Base-by-base conservation (phyloP, 2,329 filamentous ascomycete genomes). In the Sporothrix luriei region DNA sequence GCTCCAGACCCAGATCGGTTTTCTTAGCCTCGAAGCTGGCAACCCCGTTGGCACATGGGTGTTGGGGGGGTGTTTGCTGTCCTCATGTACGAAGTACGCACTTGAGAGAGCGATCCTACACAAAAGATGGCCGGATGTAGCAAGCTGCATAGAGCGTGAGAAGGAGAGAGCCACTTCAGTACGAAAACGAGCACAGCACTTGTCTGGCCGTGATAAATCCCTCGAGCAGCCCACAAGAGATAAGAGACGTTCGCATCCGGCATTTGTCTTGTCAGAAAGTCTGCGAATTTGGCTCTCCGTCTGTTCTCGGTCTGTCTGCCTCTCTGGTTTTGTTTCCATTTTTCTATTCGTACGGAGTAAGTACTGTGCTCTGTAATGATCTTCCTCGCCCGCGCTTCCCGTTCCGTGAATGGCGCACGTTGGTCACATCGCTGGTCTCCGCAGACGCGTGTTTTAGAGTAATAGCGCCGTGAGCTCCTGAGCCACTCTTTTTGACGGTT, bases 91-190 rank as follows among this genome's bases (percentile, higher is more conserved):
- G n/a, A n/a, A n/a, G n/a, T n/a, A n/a, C n/a, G n/a, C n/a, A n/a
- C 19, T 54, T 5, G 26, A 65, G 43, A 46, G 49, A 65, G 26
- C 61, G 61, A 65, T 65, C 43, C 61, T 65, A 65, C 61, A 49
- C 24, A 33, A 49, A 33, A 7, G 4, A 29, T 21, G 43, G 24
- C 61, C 61, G 24, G 14, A 65, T 65, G 24, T 10, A 65, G 61
- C 61, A 48, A 21, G 61, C 43, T 65, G 61, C 61, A 65, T 65
- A 3, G 40, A 48, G 24, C 40, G 43, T 51, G 61, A 49, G 59
- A 16, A 51, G 10, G 16, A 33, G 40, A 48, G 43, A 6, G 21
- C 29, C 10, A 16, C 14, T 48, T 48, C 6, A 21, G 55, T 19
- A 33, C 24, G 38, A 57, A 29, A 38, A n/a, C n/a, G n/a, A 61